phyloP scores from a whole-genome alignment of 768 basidiomycete species.

The Fomitopsis serialis region DNA sequence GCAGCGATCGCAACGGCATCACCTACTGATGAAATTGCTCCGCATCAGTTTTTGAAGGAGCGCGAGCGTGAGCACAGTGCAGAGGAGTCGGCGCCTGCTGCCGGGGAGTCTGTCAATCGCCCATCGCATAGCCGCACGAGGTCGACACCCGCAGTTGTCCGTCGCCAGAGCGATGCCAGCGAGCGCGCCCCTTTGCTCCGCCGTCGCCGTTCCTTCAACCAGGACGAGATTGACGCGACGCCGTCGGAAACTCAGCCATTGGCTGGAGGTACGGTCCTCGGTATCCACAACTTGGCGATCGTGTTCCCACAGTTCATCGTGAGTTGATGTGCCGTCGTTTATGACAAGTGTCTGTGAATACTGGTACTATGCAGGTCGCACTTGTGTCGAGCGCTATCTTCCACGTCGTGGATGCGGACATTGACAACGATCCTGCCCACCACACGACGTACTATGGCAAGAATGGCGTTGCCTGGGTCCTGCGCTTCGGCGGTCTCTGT shows the following conservation, averaged over 20 bases:
- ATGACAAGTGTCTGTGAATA: conserved; percentile 1
- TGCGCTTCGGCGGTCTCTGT: conserved; percentile 88
- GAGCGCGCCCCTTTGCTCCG: conserved; percentile 52
- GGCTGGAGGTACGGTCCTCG: conserved; percentile 87
- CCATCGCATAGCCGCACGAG: conserved; percentile 49
- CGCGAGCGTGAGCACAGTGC: conserved; percentile 14
- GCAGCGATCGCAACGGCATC: too few species aligned
- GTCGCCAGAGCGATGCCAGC: conserved; percentile 1
- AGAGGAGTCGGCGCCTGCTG: conserved; percentile 11
- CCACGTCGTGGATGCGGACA: conserved; percentile 63
- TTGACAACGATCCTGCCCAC: conserved; percentile 36
- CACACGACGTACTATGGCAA: conserved; percentile 68
- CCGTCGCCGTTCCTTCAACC: conserved; percentile 52
- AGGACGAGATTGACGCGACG: conserved; percentile 33
- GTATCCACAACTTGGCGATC: conserved; percentile 93
- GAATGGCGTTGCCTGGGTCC: conserved; percentile 90
- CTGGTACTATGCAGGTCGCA: conserved; percentile 54
- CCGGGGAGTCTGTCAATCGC: conserved; percentile 24
- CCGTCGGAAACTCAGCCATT: conserved; percentile 38
- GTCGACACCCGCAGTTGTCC: conserved; percentile 40
- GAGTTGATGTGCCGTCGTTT: conserved; percentile 25
- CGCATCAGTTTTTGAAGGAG: conserved; percentile 25
- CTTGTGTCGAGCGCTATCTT: conserved; percentile 85
- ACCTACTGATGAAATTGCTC: not conserved
- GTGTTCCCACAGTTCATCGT: conserved; percentile 94